Conservation (phyloP, 257 asterid species). For the Solanum okadae region DNA sequence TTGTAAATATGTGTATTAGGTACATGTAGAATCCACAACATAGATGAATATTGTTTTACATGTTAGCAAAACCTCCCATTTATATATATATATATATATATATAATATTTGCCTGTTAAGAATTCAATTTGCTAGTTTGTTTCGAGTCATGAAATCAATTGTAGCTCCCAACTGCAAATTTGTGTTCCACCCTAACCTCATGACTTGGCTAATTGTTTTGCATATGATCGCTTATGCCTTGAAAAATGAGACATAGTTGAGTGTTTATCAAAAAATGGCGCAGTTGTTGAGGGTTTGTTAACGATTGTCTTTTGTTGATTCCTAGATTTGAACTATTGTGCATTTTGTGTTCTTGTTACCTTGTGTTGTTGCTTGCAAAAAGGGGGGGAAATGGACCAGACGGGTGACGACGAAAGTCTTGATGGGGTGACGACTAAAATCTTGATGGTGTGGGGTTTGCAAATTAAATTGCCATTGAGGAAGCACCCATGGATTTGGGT, state of each 20-base stretch:
- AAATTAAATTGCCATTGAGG: not conserved
- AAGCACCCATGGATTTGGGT: not conserved
- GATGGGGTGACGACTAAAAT: too few relatives aligned
- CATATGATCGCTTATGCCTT: not conserved
- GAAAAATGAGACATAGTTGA: not conserved
- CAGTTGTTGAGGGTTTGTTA: not conserved
- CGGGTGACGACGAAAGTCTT: not conserved
- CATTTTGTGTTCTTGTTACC: not conserved
- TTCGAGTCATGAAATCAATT: too few relatives aligned
- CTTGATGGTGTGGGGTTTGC: not conserved
- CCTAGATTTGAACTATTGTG: not conserved
- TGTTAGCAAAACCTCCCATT: too few relatives aligned
- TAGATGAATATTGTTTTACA: not conserved
- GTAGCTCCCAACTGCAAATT: too few relatives aligned
- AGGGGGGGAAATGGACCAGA: not conserved
- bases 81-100: too few relatives aligned
- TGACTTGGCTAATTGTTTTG: not conserved
- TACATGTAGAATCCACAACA: not conserved
- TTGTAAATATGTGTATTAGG: not conserved
- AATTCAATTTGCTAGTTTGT: too few relatives aligned
- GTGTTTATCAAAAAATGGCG: not conserved
- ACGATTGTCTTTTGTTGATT: not conserved
- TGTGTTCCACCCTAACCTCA: not conserved
- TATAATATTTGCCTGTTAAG: too few relatives aligned
- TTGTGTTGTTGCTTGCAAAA: not conserved